phyloP scores from a whole-genome alignment of 345 rosid species.

The Gossypium australe region DNA sequence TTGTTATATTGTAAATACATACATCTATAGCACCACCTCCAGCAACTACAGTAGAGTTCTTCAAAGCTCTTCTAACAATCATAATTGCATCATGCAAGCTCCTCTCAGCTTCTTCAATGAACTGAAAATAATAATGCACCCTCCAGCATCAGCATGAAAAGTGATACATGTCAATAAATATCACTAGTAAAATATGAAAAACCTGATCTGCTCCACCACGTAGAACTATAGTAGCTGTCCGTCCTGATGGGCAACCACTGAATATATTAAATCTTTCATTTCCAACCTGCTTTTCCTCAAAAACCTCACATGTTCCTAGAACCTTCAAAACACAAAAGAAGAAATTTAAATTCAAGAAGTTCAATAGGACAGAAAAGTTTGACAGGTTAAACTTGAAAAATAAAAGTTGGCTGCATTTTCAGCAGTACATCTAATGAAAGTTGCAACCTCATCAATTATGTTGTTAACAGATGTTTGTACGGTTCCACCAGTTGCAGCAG shows the following conservation, averaged over 20 bases:
- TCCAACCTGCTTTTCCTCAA: slow-evolving; percentile 98
- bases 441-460: slow-evolving; percentile 69
- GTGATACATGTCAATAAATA: neutral
- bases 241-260: slow-evolving; percentile 94
- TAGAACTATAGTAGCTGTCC: slow-evolving; percentile 93
- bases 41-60: slow-evolving; percentile 97
- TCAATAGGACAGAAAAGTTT: slow-evolving; percentile 2
- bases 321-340: slow-evolving; percentile 44
- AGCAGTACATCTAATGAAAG: neutral
- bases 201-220: slow-evolving; percentile 99
- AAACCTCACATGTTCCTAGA: slow-evolving; percentile 91
- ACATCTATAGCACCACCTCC: slow-evolving; percentile 99
- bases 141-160: neutral
- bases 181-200: slow-evolving; percentile 4
- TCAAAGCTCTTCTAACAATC: slow-evolving; percentile 96
- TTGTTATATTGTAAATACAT: slow-evolving; percentile 23
- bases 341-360: slow-evolving; percentile 1
- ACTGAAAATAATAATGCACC: slow-evolving; percentile 36
- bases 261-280: slow-evolving; percentile 96
- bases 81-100: slow-evolving; percentile 99
- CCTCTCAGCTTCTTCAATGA: slow-evolving; percentile 98
- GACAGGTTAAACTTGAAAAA: neutral
- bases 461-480: slow-evolving; percentile 95
- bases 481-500: slow-evolving; percentile 98
- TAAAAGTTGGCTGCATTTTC: neutral